Percentiles rank a stretch among this genome's conserved stretches.
Evolutionary conservation across 2,329 filamentous ascomycete genomes (phyloP).

Genomic region (Ophiostoma perfectum): DNA sequence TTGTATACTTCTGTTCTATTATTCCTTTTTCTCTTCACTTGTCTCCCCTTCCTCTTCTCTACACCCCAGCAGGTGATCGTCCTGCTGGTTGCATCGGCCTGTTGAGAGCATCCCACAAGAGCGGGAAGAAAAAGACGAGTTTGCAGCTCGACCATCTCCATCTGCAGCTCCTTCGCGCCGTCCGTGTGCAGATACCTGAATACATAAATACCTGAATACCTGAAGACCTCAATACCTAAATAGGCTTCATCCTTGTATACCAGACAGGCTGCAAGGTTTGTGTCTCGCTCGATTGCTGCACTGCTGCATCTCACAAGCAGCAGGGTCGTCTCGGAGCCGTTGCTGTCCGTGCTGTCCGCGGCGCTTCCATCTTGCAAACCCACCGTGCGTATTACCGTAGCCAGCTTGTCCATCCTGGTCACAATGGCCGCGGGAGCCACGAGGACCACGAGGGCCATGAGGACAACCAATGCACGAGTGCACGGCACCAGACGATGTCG

Average conservation of each 20-base stretch:
- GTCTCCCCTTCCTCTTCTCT: background rate
- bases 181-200: too few species aligned
- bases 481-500: background rate
- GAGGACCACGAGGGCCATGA: too few species aligned
- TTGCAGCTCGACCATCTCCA: background rate
- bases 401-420: too few species aligned
- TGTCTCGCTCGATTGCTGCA: background rate
- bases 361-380: background rate
- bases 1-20: background rate
- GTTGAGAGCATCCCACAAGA: background rate
- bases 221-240: too few species aligned
- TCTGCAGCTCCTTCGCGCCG: too few species aligned
- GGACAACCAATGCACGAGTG: background rate
- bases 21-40: background rate
- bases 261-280: background rate
- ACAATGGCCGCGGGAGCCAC: too few species aligned
- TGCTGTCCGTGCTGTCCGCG: background rate
- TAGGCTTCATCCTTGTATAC: too few species aligned
- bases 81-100: background rate
- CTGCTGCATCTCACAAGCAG: background rate
- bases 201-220: too few species aligned
- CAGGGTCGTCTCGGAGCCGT: background rate
- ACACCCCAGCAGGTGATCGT: conserved; percentile 1
- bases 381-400: too few species aligned
- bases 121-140: background rate